Evolutionary conservation across 768 basidiomycete species (phyloP).

Genomic region (Cyclocybe aegerita): DNA sequence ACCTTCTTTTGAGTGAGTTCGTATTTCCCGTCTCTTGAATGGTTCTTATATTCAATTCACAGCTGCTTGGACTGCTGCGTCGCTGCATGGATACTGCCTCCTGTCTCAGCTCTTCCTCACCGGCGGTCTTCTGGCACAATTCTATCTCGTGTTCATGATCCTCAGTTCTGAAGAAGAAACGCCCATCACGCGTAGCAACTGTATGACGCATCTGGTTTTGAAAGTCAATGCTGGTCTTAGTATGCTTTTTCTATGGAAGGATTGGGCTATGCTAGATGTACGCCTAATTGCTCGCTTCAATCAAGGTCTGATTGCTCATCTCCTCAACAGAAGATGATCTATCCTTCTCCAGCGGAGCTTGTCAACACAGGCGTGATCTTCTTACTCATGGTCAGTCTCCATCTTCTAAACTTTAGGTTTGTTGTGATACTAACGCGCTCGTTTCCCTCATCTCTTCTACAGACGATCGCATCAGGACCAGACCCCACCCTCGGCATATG

Average conservation of each 20-base stretch:
- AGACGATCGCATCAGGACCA: conserved; percentile 36
- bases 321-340: conserved; percentile 14
- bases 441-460: not conserved
- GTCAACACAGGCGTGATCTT: conserved; percentile 24
- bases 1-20: conserved; percentile 19
- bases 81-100: conserved; percentile 13
- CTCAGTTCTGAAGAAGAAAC: conserved; percentile 22
- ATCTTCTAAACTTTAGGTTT: not conserved
- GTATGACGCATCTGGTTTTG: conserved; percentile 37
- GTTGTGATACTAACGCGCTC: not conserved
- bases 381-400: conserved; percentile 27
- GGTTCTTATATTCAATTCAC: conserved; percentile 1
- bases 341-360: conserved; percentile 22
- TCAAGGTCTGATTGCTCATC: not conserved
- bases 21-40: not conserved
- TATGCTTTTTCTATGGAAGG: conserved; percentile 30
- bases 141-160: conserved; percentile 33
- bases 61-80: conserved; percentile 28
- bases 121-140: conserved; percentile 33
- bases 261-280: conserved; percentile 30
- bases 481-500: conserved; percentile 34
- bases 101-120: conserved; percentile 18
- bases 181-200: conserved; percentile 22
- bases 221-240: conserved; percentile 40
- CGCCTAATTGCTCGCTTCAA: not conserved